phyloP scores from a whole-genome alignment of 208 protist species.

The Leishmania major region DNA sequence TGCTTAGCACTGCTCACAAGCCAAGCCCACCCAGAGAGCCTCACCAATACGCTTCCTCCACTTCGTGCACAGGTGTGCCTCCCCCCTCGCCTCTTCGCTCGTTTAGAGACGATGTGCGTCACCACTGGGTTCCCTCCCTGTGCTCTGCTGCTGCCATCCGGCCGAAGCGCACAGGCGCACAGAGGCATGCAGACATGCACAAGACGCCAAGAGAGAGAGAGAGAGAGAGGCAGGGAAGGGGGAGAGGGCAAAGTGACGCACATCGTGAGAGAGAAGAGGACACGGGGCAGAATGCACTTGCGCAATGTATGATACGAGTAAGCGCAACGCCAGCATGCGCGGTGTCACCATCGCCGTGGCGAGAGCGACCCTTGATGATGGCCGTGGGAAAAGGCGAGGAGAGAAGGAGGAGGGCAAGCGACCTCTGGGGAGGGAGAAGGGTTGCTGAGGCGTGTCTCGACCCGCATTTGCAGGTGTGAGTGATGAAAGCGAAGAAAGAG shows the following conservation, averaged over 20 bases:
- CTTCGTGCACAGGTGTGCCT: background rate
- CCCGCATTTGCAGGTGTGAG: background rate
- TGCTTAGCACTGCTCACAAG: background rate
- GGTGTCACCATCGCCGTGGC: background rate
- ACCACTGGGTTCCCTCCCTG: background rate
- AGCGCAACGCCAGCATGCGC: background rate
- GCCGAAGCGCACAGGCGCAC: background rate
- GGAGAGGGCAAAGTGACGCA: background rate
- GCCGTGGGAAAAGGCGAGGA: background rate
- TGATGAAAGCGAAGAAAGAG: slow-evolving; percentile 13
- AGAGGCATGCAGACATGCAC: background rate
- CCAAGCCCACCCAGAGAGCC: background rate
- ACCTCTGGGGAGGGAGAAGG: background rate
- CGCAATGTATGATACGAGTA: background rate
- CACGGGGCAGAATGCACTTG: background rate
- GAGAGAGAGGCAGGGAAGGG: background rate
- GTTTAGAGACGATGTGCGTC: background rate
- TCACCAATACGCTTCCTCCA: background rate
- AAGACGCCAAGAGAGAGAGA: background rate
- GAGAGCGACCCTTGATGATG: background rate
- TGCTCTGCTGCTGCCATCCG: background rate
- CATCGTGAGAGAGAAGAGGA: background rate
- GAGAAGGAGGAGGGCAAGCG: background rate
- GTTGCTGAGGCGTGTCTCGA: background rate
- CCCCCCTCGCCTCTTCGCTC: background rate